Conservation (phyloP, 2,329 filamentous ascomycete species). For the Alternaria triticimaculans region DNA sequence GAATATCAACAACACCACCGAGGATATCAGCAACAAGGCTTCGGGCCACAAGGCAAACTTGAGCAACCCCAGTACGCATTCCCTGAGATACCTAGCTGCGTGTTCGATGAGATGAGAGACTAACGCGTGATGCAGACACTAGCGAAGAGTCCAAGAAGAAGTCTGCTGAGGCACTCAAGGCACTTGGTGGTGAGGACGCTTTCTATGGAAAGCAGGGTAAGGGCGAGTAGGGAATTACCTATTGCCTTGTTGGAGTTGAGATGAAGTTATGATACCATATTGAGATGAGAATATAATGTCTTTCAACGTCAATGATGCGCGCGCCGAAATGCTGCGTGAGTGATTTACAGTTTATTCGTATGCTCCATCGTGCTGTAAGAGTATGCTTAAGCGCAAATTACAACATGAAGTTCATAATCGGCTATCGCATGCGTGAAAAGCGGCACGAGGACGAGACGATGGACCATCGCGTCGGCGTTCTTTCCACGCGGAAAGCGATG, state of each 20-base stretch:
- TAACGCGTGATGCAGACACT: slow-evolving; percentile 12
- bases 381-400: background rate
- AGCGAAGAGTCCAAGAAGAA: slow-evolving; percentile 53
- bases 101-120: background rate
- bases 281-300: background rate
- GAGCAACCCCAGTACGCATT: slow-evolving; percentile 53
- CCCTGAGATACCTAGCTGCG: background rate
- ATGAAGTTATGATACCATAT: slow-evolving; percentile 2
- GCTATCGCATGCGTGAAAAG: background rate
- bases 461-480: background rate
- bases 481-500: background rate
- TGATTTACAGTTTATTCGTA: accelerated
- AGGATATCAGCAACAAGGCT: slow-evolving; percentile 27
- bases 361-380: background rate
- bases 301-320: background rate
- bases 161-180: slow-evolving; percentile 51
- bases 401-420: accelerated
- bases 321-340: accelerated
- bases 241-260: too few relatives aligned
- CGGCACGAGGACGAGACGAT: background rate
- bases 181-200: slow-evolving; percentile 53
- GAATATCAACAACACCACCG: slow-evolving; percentile 32
- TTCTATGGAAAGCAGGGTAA: slow-evolving; percentile 54
- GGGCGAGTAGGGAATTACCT: slow-evolving; percentile 38
- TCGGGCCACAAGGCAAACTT: slow-evolving; percentile 57